Percentiles rank a stretch among this genome's conserved stretches.
These are phyloP conservation scores for Triticum monococcum DNA, from an alignment of 176 grass and related monocot genomes.

Conservation along the genomic window DNA sequence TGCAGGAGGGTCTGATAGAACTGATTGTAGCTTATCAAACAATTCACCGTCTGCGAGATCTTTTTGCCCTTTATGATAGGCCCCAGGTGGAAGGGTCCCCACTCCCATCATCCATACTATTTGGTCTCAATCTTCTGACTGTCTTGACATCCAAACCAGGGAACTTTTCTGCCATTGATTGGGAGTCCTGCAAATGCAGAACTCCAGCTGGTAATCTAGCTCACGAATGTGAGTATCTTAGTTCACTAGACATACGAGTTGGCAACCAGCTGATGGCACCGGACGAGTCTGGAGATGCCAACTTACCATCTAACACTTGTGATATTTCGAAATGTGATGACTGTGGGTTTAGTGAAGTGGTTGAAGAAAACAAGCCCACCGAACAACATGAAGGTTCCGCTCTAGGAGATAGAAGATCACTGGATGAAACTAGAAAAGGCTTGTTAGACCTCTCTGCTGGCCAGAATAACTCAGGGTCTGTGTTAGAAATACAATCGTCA, in stretches of 20 bases:
- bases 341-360: slow-evolving; percentile 20
- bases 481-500: slow-evolving; percentile 23
- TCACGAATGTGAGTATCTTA: slow-evolving; percentile 65
- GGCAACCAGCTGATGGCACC: slow-evolving; percentile 35
- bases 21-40: slow-evolving; percentile 97
- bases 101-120: slow-evolving; percentile 91
- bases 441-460: slow-evolving; percentile 33
- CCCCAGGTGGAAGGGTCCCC: slow-evolving; percentile 98
- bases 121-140: slow-evolving; percentile 81
- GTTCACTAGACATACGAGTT: slow-evolving; percentile 40
- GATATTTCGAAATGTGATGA: slow-evolving; percentile 22
- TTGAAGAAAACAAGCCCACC: slow-evolving; percentile 43
- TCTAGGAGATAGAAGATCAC: slow-evolving; percentile 12
- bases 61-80: slow-evolving; percentile 97
- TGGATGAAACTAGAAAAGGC: slow-evolving; percentile 43
- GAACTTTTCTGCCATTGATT: slow-evolving; percentile 81
- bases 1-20: slow-evolving; percentile 92
- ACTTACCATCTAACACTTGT: slow-evolving; percentile 14
- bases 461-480: slow-evolving; percentile 25
- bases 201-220: slow-evolving; percentile 40
- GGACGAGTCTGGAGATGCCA: slow-evolving; percentile 47
- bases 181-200: slow-evolving; percentile 83
- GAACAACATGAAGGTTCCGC: slow-evolving; percentile 11
- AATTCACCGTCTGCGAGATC: slow-evolving; percentile 89
- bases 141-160: slow-evolving; percentile 89